These are phyloP conservation scores for Trametes sp. DNA, from an alignment of 1,284 basidiomycete species.

Conservation along the genomic window DNA sequence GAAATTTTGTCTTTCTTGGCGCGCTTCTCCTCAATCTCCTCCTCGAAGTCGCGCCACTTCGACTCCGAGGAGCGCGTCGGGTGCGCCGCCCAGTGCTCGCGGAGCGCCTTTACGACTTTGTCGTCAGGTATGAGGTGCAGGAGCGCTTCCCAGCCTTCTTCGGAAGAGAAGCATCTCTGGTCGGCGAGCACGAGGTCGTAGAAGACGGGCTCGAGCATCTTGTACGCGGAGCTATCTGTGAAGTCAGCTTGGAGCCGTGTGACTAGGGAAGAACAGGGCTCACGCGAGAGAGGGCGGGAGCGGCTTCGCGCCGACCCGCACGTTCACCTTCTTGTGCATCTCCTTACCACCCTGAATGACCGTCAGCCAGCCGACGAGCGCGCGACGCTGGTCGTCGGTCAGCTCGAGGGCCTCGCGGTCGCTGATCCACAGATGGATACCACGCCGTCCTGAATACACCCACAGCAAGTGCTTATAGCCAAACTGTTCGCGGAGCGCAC, in stretches of 20 bases:
- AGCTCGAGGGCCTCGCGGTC: slow-evolving; percentile 89
- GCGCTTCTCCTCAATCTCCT: slow-evolving; percentile 41
- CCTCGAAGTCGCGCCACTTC: slow-evolving; percentile 81
- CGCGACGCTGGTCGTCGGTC: slow-evolving; percentile 90
- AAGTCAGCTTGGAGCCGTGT: background rate
- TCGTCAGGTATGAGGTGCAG: slow-evolving; percentile 80
- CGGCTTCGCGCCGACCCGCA: slow-evolving; percentile 57
- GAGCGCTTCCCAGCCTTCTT: slow-evolving; percentile 79
- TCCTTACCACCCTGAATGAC: slow-evolving; percentile 88
- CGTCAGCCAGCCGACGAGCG: slow-evolving; percentile 88
- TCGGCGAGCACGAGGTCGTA: slow-evolving; percentile 78
- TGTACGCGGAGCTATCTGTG: slow-evolving; percentile 35
- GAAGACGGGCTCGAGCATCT: slow-evolving; percentile 66
- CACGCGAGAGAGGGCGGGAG: slow-evolving; percentile 80
- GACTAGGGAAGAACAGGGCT: slow-evolving; percentile 38
- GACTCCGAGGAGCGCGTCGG: slow-evolving; percentile 61
- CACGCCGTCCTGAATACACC: slow-evolving; percentile 98
- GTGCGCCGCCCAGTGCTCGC: slow-evolving; percentile 69
- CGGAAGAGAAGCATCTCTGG: slow-evolving; percentile 84
- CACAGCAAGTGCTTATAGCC: slow-evolving; percentile 87
- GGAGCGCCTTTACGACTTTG: slow-evolving; percentile 55
- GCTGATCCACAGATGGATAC: slow-evolving; percentile 98
- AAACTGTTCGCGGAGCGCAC: slow-evolving; percentile 84
- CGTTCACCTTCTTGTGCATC: slow-evolving; percentile 86
- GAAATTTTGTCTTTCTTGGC: slow-evolving; percentile 44